These are phyloP conservation scores for Mortierella sp. DNA, from an alignment of 371 early-diverging fungal genomes.

Conservation along the genomic window DNA sequence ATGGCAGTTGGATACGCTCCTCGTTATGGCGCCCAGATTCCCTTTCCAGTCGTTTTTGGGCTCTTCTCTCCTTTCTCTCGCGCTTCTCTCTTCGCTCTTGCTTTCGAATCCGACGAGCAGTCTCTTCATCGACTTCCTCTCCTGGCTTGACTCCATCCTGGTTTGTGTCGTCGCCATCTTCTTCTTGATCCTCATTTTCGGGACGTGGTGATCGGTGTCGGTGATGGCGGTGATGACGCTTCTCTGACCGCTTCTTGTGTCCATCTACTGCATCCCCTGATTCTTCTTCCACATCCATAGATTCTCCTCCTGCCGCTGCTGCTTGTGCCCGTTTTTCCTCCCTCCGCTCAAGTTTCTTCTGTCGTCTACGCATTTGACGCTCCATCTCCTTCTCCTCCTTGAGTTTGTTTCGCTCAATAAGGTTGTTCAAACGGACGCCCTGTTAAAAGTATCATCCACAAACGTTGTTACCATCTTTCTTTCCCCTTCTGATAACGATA, in stretches of 20 bases:
- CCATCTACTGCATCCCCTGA: not conserved
- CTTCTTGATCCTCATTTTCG: slow-evolving; percentile 5
- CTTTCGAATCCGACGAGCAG: slow-evolving; percentile 16
- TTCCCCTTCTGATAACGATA: not conserved
- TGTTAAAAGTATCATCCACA: slow-evolving; percentile 1
- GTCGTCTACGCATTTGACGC: slow-evolving; percentile 24
- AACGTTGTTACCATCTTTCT: not conserved
- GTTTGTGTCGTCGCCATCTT: not conserved
- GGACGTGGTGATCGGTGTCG: slow-evolving; percentile 33
- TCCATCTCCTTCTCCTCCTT: slow-evolving; percentile 33
- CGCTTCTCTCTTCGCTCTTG: slow-evolving; percentile 29
- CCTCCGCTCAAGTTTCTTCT: slow-evolving; percentile 20
- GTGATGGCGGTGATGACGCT: slow-evolving; percentile 26
- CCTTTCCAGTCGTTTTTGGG: slow-evolving; percentile 28
- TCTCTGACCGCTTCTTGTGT: slow-evolving; percentile 17
- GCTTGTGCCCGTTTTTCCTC: slow-evolving; percentile 24
- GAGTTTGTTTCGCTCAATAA: slow-evolving; percentile 48
- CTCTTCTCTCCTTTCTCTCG: slow-evolving; percentile 33
- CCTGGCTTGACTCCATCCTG: not conserved
- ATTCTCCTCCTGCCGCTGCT: slow-evolving; percentile 1
- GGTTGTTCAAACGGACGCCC: slow-evolving; percentile 52
- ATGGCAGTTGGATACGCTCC: slow-evolving; percentile 36
- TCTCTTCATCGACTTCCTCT: slow-evolving; percentile 26
- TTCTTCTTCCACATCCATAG: slow-evolving; percentile 15
- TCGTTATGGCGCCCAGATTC: slow-evolving; percentile 14